phyloP scores from a whole-genome alignment of 2,329 filamentous ascomycete genomes.

The Septoria petroselini region DNA sequence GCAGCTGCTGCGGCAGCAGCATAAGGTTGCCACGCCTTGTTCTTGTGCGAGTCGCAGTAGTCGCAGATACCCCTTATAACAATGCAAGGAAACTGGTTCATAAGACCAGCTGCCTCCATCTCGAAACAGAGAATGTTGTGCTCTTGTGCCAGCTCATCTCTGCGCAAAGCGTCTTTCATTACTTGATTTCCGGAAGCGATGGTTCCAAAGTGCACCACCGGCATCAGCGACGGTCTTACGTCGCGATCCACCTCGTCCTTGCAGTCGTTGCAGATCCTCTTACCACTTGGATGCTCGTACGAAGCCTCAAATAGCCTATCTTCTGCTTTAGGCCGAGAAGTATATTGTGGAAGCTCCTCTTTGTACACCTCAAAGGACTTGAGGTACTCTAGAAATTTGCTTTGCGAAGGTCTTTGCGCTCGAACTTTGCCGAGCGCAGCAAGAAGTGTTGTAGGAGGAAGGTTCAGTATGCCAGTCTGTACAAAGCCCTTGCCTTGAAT shows the following conservation, averaged over 20 bases:
- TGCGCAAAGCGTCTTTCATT: constrained; percentile 19
- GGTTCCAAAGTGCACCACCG: constrained; percentile 25
- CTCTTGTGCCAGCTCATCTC: constrained; percentile 8
- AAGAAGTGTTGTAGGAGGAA: not conserved
- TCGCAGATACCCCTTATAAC: constrained; percentile 28
- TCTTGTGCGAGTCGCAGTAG: constrained; percentile 28
- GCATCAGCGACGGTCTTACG: not conserved
- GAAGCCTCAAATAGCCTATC: not conserved
- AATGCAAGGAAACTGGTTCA: constrained; percentile 20
- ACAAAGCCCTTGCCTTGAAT: not conserved
- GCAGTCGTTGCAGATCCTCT: constrained; percentile 1
- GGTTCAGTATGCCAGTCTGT: not conserved
- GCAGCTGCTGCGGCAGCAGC: constrained; percentile 26
- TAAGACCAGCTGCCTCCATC: constrained; percentile 30
- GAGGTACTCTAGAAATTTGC: not conserved
- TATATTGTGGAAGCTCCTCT: not conserved
- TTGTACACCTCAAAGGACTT: not conserved
- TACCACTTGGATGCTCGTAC: not conserved
- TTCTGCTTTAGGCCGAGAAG: not conserved
- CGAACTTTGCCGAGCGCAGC: not conserved
- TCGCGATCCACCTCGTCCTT: not conserved
- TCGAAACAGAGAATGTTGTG: constrained; percentile 28
- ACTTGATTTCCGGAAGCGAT: constrained; percentile 30
- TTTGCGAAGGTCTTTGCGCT: not conserved
- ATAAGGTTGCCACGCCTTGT: constrained; percentile 27